A percentile compares a stretch with the other conserved stretches of the same genome.
Conservation (phyloP, 352 stramenopile genomes). For the Phytophthora kernoviae region DNA sequence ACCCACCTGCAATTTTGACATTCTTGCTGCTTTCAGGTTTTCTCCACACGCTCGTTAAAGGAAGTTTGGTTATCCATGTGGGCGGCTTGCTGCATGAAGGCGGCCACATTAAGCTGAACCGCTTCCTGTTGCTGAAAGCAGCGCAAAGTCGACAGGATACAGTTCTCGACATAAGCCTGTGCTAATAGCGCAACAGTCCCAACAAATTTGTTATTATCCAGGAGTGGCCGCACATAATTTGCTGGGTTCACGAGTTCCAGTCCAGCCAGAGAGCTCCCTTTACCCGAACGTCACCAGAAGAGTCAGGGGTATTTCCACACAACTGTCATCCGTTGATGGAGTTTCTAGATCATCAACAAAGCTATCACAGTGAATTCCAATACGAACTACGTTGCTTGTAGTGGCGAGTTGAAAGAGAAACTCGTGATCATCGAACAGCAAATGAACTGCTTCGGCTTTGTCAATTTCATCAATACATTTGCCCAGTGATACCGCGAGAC, state of each 20-base stretch:
- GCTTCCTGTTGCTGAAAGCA: conserved; percentile 56
- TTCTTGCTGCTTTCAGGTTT: conserved; percentile 44
- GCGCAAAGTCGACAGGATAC: conserved; percentile 34
- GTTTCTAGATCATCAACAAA: conserved; percentile 3
- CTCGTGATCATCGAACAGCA: conserved; percentile 34
- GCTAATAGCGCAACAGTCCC: conserved; percentile 49
- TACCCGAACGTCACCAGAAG: conserved; percentile 5
- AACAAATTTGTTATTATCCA: conserved; percentile 33
- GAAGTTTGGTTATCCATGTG: conserved; percentile 12
- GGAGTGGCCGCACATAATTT: conserved; percentile 21
- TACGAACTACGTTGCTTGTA: conserved; percentile 38
- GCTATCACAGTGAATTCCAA: conserved; percentile 21
- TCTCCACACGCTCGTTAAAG: conserved; percentile 28
- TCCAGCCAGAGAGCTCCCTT: conserved; percentile 1
- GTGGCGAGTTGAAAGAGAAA: conserved; percentile 40
- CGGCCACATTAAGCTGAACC: conserved; percentile 41
- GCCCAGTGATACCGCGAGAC: conserved; percentile 19
- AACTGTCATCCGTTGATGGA: neutral
- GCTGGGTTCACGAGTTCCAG: conserved; percentile 13
- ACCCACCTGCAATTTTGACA: conserved; percentile 43
- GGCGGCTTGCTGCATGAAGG: conserved; percentile 31
- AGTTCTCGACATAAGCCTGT: conserved; percentile 53
- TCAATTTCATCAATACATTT: neutral
- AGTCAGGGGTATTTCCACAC: neutral
- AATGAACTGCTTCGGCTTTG: conserved; percentile 10